These are phyloP conservation scores for Parietaria judaica DNA, from an alignment of 306 rosid genomes.

Conservation along the genomic window DNA sequence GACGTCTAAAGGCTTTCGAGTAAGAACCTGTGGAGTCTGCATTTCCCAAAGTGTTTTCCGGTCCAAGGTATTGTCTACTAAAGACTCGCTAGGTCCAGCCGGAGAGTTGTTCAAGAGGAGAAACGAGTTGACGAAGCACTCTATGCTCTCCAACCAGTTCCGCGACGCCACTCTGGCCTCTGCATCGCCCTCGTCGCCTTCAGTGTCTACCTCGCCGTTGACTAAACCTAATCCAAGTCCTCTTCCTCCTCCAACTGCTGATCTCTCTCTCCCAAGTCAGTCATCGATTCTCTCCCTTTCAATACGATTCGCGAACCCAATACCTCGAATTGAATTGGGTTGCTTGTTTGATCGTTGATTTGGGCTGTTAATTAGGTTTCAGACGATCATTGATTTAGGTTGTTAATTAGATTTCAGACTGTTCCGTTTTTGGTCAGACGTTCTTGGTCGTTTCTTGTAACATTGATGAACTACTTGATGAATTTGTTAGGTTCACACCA, in stretches of 20 bases:
- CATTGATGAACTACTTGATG: no score
- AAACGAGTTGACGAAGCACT: slow-evolving; percentile 95
- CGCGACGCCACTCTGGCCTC: slow-evolving; percentile 89
- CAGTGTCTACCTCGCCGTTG: slow-evolving; percentile 83
- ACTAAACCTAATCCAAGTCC: slow-evolving; percentile 52
- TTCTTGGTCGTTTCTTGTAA: no score
- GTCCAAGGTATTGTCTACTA: slow-evolving; percentile 74
- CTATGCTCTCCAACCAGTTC: slow-evolving; percentile 64
- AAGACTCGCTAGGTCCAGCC: slow-evolving; percentile 53
- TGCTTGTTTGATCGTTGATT: no score
- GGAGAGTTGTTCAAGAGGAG: slow-evolving; percentile 88
- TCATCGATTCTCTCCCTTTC: neutral
- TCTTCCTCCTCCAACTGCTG: neutral
- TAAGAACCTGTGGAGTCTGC: slow-evolving; percentile 97
- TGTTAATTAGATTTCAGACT: no score
- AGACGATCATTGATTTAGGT: no score
- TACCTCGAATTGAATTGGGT: no score
- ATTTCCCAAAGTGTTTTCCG: slow-evolving; percentile 90
- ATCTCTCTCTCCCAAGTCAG: neutral
- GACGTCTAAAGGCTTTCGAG: slow-evolving; percentile 9
- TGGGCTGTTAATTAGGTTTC: no score
- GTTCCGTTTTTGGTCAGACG: no score
- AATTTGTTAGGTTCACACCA: no score
- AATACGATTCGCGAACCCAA: neutral
- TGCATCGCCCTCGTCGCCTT: slow-evolving; percentile 89